Conservation (phyloP, 1,139 yeast species). For the Oligophagozyma castellii region DNA sequence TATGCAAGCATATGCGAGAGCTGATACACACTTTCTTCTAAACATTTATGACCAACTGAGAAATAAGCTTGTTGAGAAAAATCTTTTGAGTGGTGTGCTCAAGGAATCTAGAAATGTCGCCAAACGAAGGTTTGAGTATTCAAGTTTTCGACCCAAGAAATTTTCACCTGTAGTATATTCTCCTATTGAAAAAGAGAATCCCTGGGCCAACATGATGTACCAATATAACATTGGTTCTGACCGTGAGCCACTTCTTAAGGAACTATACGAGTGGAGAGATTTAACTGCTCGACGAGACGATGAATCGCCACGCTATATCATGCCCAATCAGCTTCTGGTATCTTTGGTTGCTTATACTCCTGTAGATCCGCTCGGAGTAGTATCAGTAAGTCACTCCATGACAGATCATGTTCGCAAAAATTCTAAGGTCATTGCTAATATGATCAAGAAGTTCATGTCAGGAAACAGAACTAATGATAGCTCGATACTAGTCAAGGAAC, state of each 20-base stretch:
- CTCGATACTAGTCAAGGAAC: too few relatives aligned
- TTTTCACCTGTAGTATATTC: conserved; percentile 30
- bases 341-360: conserved; percentile 49
- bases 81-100: conserved; percentile 49
- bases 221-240: conserved; percentile 53
- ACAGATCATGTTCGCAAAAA: conserved; percentile 45
- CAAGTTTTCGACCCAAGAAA: conserved; percentile 42
- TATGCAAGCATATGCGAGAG: conserved; percentile 79
- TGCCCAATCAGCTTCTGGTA: conserved; percentile 71
- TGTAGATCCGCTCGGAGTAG: conserved; percentile 41
- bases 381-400: conserved; percentile 36
- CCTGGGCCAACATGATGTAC: conserved; percentile 44
- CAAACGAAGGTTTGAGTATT: conserved; percentile 64
- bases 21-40: conserved; percentile 86
- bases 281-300: conserved; percentile 56
- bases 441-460: conserved; percentile 27
- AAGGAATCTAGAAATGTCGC: conserved; percentile 74
- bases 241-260: conserved; percentile 44
- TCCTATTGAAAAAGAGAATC: conserved; percentile 38
- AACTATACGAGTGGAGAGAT: conserved; percentile 77
- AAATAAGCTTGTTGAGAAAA: conserved; percentile 41
- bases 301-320: conserved; percentile 70
- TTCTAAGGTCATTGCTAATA: conserved; percentile 42
- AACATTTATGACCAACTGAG: conserved; percentile 67
- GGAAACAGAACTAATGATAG: not conserved